Evolutionary conservation across 2,329 filamentous ascomycete species (phyloP), one percentile per base, ranked within the genome.

Genomic region (Ceratocystis variospora): DNA sequence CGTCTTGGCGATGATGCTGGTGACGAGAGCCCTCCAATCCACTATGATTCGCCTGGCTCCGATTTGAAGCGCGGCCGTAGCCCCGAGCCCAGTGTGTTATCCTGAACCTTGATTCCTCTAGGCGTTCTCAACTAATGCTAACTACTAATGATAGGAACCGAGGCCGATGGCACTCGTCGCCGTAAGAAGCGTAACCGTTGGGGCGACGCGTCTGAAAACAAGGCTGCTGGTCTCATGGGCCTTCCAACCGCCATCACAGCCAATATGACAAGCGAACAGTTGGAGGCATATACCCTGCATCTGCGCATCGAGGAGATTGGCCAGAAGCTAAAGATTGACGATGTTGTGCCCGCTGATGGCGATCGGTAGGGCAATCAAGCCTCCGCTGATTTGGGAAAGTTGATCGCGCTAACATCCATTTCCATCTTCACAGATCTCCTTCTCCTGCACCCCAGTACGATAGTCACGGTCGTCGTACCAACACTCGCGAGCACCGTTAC

Each of bases 161-260:
- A 83, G 68, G 75, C 76, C 63, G 92, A 96, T 77, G 93, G 90
- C 67, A 84, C 87, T 69, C 89, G 89, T 75, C 88, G 88, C 73
- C 90, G 94, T 76, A 96, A 96, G 86, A 97, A 96, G 87, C 88
- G 93, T 76, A 99, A 99, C 76, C 87, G 94, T 75, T 99, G 94
- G 94, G 94, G 94, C 71, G 93, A 97, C 77, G 90, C 90, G 69
- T 88, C 90, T 66, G 94, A 99, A 78, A 99, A 99, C 80, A 99
- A 99, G 82, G 94, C 94, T 68, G 94, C 94, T 67, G 94, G 94
- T 70, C 82, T 99, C 69, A 97, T 99, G 92, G 94, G 94, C 67
- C 82, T 99, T 71, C 91, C 94, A 33, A 99, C 94, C 17, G 90
- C 93, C 73, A 97, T 99, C 76, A 87, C 93, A 77, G 91, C 92